Percentiles rank a stretch among this genome's conserved stretches.
These are phyloP conservation scores for Hypoxylon sp. DNA, from an alignment of 2,329 filamentous ascomycete genomes.

Conservation along the genomic window DNA sequence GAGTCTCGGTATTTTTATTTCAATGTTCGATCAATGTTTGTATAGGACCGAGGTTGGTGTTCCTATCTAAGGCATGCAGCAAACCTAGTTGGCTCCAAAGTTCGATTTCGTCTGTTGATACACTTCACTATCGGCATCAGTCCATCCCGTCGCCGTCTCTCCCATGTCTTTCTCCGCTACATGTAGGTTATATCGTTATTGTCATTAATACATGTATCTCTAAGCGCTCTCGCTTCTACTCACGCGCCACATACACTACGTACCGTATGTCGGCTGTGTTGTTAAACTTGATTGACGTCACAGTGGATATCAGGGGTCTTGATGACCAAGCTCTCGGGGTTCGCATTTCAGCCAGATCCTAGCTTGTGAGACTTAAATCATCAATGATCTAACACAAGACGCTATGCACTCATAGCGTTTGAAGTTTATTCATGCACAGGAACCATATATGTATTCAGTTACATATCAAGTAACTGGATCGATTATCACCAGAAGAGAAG, in stretches of 20 bases:
- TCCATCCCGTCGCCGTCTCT: constrained; percentile 17
- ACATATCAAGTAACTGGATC: neutral
- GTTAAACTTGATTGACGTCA: constrained; percentile 25
- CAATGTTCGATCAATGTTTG: neutral
- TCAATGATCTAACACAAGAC: neutral
- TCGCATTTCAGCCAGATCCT: constrained; percentile 10
- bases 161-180: neutral
- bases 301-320: constrained; percentile 25
- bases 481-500: neutral
- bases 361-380: constrained; percentile 6
- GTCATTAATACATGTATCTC: constrained; percentile 1
- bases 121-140: constrained; percentile 22
- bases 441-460: neutral
- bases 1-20: constrained; percentile 2
- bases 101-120: constrained; percentile 5
- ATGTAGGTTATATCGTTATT: neutral
- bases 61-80: neutral
- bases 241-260: constrained; percentile 7
- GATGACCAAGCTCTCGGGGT: constrained; percentile 1
- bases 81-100: constrained; percentile 24
- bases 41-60: neutral
- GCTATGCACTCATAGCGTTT: neutral
- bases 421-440: neutral
- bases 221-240: neutral
- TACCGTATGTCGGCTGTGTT: constrained; percentile 8